phyloP scores from a whole-genome alignment of 345 rosid species.

The Salix suchowensis region DNA sequence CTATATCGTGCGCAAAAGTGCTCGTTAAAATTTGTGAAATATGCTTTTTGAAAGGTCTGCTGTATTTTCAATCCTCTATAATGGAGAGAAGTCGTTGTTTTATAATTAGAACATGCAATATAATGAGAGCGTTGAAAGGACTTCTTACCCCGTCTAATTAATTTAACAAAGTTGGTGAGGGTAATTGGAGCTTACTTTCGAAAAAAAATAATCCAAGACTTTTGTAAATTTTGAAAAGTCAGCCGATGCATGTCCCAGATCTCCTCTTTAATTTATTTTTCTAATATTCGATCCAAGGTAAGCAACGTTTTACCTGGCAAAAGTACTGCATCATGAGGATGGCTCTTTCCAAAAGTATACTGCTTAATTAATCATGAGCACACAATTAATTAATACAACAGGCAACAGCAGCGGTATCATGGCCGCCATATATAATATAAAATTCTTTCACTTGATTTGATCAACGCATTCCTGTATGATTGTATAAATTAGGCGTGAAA shows the following conservation, averaged over 20 bases:
- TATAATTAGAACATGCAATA: no score
- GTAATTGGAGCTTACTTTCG: background rate
- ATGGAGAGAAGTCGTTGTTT: no score
- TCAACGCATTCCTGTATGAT: background rate
- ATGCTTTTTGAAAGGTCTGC: no score
- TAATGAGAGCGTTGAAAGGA: constrained; percentile 9
- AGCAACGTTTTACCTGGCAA: background rate
- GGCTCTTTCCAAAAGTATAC: constrained; percentile 2
- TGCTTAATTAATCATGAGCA: background rate
- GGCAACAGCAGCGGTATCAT: background rate
- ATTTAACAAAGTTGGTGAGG: background rate
- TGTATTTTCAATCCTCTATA: no score
- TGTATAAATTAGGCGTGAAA: background rate
- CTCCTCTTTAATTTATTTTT: background rate
- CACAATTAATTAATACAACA: background rate
- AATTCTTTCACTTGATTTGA: background rate
- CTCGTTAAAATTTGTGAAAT: no score
- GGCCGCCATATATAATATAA: background rate
- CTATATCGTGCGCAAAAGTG: no score
- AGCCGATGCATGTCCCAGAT: background rate
- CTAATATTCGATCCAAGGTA: no score
- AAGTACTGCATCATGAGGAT: background rate
- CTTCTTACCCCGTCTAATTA: constrained; percentile 1
- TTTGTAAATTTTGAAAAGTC: background rate
- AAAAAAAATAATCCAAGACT: background rate